Evolutionary conservation across 306 rosid genomes (phyloP).

Genomic region (Luffa acutangula): DNA sequence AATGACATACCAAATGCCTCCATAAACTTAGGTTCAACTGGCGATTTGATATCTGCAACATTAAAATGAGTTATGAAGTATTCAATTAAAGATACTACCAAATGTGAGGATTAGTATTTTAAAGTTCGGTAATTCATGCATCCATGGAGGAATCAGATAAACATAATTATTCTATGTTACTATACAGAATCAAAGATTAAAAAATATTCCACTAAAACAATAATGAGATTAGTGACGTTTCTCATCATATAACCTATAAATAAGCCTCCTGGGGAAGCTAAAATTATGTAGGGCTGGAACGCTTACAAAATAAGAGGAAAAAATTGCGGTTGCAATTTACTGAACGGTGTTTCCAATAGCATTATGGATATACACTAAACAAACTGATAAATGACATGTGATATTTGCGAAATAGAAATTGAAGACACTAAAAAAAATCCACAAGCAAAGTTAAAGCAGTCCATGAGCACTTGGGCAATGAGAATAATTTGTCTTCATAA

Average conservation of each 20-base stretch:
- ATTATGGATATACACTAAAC: background rate
- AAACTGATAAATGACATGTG: background rate
- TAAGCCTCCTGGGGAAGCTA: background rate
- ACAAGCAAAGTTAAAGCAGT: background rate
- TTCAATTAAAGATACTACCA: background rate
- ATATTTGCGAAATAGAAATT: background rate
- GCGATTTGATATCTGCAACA: slow-evolving; percentile 76
- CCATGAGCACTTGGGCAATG: background rate
- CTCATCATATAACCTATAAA: background rate
- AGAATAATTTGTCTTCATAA: background rate
- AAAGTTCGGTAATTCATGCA: background rate
- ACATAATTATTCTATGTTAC: background rate
- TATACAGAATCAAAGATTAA: background rate
- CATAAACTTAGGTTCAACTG: slow-evolving; percentile 78
- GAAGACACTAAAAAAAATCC: background rate
- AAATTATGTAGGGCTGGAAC: background rate
- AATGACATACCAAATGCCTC: slow-evolving; percentile 79
- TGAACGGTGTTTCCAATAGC: background rate
- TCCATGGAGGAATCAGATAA: background rate
- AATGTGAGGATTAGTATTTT: background rate
- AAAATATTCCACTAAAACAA: background rate
- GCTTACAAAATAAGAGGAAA: background rate
- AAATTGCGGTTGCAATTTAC: background rate
- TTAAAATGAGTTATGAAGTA: background rate
- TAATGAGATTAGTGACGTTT: background rate